Evolutionary conservation across 108 stramenopile genomes (phyloP).

Genomic region (Pseudonitzschia delicatissima): DNA sequence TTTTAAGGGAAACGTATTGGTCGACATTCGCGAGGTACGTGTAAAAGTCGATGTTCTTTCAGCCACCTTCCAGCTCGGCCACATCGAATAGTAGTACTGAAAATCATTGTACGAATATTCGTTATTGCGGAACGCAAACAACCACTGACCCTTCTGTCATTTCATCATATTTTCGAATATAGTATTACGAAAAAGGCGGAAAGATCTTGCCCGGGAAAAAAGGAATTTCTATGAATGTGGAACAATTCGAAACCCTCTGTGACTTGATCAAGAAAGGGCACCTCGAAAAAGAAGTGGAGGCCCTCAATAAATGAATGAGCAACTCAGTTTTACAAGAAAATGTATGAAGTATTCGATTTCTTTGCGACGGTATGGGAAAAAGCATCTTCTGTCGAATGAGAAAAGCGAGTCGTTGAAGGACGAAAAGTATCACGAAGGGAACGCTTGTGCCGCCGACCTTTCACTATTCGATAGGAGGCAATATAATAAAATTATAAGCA

Average conservation of each 20-base stretch:
- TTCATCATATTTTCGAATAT: no score
- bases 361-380: no score
- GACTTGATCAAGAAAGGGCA: constrained; percentile 35
- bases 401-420: no score
- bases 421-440: no score
- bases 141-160: not conserved
- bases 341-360: no score
- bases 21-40: constrained; percentile 80
- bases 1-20: constrained; percentile 60
- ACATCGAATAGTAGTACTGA: no score
- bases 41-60: not conserved
- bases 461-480: no score
- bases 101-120: no score
- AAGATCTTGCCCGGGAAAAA: constrained; percentile 75
- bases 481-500: no score
- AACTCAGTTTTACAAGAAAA: not conserved
- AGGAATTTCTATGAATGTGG: constrained; percentile 67
- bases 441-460: no score
- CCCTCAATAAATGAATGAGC: not conserved
- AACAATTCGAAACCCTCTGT: constrained; percentile 60
- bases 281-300: constrained; percentile 28
- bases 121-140: not conserved
- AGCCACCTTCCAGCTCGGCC: no score
- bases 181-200: constrained; percentile 75
- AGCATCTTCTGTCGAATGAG: no score